These are phyloP conservation scores for Fusarium miscanthi DNA, from an alignment of 2,329 filamentous ascomycete species.

Conservation along the genomic window DNA sequence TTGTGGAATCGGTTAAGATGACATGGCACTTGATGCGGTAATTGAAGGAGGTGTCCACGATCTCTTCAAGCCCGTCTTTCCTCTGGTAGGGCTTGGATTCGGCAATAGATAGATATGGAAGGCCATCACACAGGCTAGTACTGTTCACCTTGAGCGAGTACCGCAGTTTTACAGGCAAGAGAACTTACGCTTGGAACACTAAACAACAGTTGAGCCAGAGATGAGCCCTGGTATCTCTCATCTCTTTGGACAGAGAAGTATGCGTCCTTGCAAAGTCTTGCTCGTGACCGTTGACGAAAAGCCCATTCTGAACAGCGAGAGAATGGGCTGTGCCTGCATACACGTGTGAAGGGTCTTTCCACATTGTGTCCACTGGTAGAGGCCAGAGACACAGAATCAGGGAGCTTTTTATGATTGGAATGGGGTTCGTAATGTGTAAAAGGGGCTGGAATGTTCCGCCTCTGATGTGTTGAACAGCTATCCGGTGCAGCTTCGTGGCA, in stretches of 20 bases:
- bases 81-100: background rate
- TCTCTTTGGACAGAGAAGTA: background rate
- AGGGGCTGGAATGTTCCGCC: background rate
- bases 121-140: background rate
- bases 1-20: background rate
- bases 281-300: background rate
- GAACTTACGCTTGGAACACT: conserved; percentile 5
- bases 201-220: conserved; percentile 1
- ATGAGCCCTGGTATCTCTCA: background rate
- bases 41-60: background rate
- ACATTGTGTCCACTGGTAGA: background rate
- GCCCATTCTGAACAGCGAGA: conserved; percentile 2
- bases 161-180: no score
- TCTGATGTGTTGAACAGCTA: background rate
- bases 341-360: conserved; percentile 7
- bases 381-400: conserved; percentile 3
- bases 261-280: conserved; percentile 6
- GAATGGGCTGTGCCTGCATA: conserved; percentile 1
- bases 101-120: background rate
- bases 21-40: conserved; percentile 1
- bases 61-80: background rate
- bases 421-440: background rate
- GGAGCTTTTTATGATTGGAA: background rate
- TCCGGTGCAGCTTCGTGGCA: background rate
- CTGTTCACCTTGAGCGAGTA: background rate